Evolutionary conservation across 2,329 filamentous ascomycete species (phyloP), one percentile per base, ranked within the genome.

Genomic region (Fusarium cicatricum): DNA sequence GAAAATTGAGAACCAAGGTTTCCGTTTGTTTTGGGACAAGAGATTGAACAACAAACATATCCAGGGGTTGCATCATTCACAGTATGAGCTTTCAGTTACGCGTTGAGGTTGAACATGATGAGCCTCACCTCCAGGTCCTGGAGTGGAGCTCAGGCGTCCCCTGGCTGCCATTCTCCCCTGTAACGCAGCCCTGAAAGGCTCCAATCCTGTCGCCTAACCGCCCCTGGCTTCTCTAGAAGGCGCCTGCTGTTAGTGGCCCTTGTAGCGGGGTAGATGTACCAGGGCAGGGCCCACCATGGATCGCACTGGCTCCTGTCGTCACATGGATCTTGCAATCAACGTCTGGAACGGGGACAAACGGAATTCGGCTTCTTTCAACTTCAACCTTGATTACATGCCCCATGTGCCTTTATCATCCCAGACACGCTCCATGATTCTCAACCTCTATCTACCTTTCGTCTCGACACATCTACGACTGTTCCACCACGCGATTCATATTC

Each of bases 1-100:
- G 55, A 62, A 62, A 63, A 63, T 62, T 62, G 60, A 63, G 44
- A 63, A 63, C 60, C 40, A 52, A 33, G 50, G 55, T 17, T 37
- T 37, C 54, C 43, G 43, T 55, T 56, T 56, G 42, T 31, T 46
- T 44, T 17, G 26, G 38, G 38, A 33, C 39, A 26, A 26, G 23
- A 26, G 23, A 40, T 34, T 11, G 34, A 43, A 29, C 28, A 19
- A 10, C 23, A 26, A 26, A 26, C 23, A 7, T 21, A 21, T 21
- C 21, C 21, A 4, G 21, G 21, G 21, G 21, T 21, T 21, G 21
- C 9, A 26, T 26, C 9, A 26, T 26, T 10, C 9, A 8, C 9
- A 8, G 23, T 3, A 10, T 10, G 23, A 26, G 5, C 6, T 26
- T n/a, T 26, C 9, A 26, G 5, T 8, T 26, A 26, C 33, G 15